Base-by-base conservation (phyloP, 805 yeast genomes). In the Jamesozyma jinghongensis region DNA sequence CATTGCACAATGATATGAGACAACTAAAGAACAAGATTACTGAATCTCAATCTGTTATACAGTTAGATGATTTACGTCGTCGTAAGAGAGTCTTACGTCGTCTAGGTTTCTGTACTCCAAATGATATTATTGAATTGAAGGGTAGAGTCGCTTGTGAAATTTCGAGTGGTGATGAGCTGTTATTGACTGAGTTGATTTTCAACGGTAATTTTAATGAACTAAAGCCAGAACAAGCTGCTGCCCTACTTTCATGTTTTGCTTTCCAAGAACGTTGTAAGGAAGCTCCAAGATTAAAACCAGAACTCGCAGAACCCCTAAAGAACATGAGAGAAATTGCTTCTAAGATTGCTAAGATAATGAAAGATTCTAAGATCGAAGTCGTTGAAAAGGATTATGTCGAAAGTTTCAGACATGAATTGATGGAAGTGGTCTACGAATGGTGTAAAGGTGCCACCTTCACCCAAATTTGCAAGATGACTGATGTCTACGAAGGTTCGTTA, bases 121-220 rank as follows among this genome's bases (percentile, higher is more conserved):
- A 76, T 47, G 98, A 92, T 62, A 81, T 92, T 46, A 94, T 92
- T 48, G 97, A 92, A 61, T 71, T 92, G 54, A 92, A 92, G 64
- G 99, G 99, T 41, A 76, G 97, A 59, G 97, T 92, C 42, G 97
- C 96, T 0, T 90, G 97, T 63, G 97, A 90, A 56, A 90, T 90
- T 52, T 79, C 90, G 52, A 82, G 94, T 18, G 97, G 96, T 44
- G 77, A 73, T 51, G 95, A 86, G 63, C 65, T 86, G 41, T 58
- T 86, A 46, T 65, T 92, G 38, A 92, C 99, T 0, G 98, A 92
- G 59, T 68, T 92, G 50, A 84, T 92, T 26, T 92, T 92, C 71
- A 88, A 88, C 59, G 97, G 97, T 74, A 83, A 85, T 19, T 92
- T 92, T 68, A 86, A 80, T 53, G 95, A 86, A 38, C 69, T 92